phyloP scores from a whole-genome alignment of 2,329 filamentous ascomycete genomes.

The Penicillium verrucosum region DNA sequence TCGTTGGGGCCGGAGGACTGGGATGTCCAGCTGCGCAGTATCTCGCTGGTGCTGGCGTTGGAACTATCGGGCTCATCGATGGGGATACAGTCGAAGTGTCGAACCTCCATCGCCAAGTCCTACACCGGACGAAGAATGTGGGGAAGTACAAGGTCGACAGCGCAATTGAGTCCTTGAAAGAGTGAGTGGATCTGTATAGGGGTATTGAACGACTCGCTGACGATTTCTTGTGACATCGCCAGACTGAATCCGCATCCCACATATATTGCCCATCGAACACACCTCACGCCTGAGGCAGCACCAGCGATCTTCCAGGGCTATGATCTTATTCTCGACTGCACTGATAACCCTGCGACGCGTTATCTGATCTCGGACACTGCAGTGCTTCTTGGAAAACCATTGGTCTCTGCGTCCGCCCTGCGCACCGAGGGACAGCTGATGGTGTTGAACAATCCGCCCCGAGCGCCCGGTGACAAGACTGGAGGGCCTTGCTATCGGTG shows the following conservation, averaged over 20 bases:
- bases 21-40: conserved; percentile 94
- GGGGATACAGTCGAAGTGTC: conserved; percentile 83
- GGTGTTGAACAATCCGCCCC: conserved; percentile 76
- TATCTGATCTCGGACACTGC: conserved; percentile 92
- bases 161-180: conserved; percentile 58
- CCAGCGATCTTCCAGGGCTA: conserved; percentile 65
- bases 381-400: conserved; percentile 71
- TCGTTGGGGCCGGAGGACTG: conserved; percentile 84
- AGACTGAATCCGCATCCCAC: conserved; percentile 70
- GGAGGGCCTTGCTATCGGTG: conserved; percentile 91
- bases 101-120: conserved; percentile 88
- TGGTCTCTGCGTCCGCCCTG: conserved; percentile 87
- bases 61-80: conserved; percentile 78
- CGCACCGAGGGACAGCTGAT: conserved; percentile 87
- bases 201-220: conserved; percentile 6
- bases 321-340: conserved; percentile 88
- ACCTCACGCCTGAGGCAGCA: conserved; percentile 68
- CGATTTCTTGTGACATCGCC: background rate
- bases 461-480: conserved; percentile 52
- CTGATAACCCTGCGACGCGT: conserved; percentile 84
- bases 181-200: conserved; percentile 41
- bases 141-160: conserved; percentile 79
- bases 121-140: conserved; percentile 69
- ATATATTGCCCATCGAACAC: conserved; percentile 61
- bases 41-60: conserved; percentile 82